Conservation (phyloP, 192 early-diverging fungal species). For the Dissophora globulifera region DNA sequence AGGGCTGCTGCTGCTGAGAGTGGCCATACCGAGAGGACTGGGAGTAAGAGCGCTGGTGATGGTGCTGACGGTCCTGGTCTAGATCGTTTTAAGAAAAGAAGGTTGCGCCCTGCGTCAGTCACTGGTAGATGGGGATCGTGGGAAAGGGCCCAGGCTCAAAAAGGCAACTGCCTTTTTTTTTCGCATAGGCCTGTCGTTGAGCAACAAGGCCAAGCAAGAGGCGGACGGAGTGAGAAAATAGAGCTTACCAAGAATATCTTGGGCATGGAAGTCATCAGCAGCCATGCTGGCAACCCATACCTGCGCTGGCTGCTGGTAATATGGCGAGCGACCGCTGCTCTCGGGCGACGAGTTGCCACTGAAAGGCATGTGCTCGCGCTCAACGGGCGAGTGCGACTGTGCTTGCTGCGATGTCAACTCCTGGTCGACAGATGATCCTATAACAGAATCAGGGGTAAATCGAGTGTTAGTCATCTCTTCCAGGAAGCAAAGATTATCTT, state of each 20-base stretch:
- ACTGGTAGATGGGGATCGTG: no score
- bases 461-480: no score
- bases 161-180: neutral
- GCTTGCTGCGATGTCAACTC: conserved; percentile 13
- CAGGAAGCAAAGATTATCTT: no score
- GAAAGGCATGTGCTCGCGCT: conserved; percentile 12
- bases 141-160: neutral
- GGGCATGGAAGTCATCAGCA: conserved; percentile 19
- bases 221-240: neutral
- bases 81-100: no score
- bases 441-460: neutral
- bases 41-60: conserved; percentile 22
- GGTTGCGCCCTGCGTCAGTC: no score
- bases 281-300: conserved; percentile 41
- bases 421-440: conserved; percentile 10
- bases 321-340: conserved; percentile 23
- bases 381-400: neutral
- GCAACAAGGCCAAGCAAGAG: neutral
- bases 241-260: conserved; percentile 47
- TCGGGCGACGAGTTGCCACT: conserved; percentile 13
- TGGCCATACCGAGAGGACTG: conserved; percentile 22
- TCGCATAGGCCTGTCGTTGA: no score
- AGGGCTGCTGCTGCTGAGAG: conserved; percentile 10
- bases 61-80: conserved; percentile 38
- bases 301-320: conserved; percentile 24